phyloP scores from a whole-genome alignment of 768 basidiomycete genomes.

The Boletus reticuloceps region DNA sequence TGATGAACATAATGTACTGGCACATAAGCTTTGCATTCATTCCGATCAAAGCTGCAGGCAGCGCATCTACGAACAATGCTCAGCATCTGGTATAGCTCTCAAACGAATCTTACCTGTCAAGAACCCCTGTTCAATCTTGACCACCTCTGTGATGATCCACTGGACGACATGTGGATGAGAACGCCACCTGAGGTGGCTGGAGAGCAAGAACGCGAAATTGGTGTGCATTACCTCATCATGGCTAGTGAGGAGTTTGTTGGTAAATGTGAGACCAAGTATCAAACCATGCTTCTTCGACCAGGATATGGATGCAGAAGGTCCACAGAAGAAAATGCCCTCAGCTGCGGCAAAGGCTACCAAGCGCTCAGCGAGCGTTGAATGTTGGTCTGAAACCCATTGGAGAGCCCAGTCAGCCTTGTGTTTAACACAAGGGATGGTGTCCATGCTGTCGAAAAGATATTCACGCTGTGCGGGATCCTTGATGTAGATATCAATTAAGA shows the following conservation, averaged over 20 bases:
- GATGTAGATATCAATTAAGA: conserved; percentile 93
- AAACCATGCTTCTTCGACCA: conserved; percentile 93
- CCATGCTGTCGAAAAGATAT: conserved; percentile 88
- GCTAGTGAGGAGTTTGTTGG: conserved; percentile 93
- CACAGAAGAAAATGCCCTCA: conserved; percentile 99
- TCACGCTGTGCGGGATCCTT: conserved; percentile 72
- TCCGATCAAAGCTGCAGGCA: conserved; percentile 80
- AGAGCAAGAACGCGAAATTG: conserved; percentile 90
- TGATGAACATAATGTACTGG: conserved; percentile 87
- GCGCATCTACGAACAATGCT: conserved; percentile 52
- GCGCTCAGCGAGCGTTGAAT: conserved; percentile 82
- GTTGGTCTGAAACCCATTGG: conserved; percentile 81
- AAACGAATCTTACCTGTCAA: conserved; percentile 53
- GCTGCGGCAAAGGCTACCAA: conserved; percentile 93
- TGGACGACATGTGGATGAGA: conserved; percentile 78
- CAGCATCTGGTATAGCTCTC: neutral
- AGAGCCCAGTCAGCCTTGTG: conserved; percentile 96
- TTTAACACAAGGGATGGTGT: conserved; percentile 90
- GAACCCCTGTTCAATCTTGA: conserved; percentile 80
- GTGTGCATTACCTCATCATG: conserved; percentile 96
- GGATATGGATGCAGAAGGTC: conserved; percentile 86
- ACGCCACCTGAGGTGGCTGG: conserved; percentile 73
- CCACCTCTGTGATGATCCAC: conserved; percentile 77
- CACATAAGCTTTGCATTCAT: conserved; percentile 90
- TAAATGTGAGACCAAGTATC: conserved; percentile 75